Conservation (phyloP, 2,329 filamentous ascomycete species). For the Exophiala phaeomuriformis region DNA sequence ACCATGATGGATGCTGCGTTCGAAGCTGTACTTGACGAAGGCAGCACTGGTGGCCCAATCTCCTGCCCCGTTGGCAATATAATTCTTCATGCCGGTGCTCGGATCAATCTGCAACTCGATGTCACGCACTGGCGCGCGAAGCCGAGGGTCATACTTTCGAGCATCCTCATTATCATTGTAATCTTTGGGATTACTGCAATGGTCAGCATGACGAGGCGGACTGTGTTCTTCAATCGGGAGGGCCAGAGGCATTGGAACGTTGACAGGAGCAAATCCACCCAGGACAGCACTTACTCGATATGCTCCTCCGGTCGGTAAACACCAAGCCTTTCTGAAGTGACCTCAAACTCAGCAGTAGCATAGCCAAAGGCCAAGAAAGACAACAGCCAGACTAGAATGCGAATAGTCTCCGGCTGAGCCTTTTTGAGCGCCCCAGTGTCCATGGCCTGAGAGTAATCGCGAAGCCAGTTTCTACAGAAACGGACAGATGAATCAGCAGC, state of each 20-base stretch:
- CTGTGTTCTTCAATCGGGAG: not conserved
- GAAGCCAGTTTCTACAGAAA: constrained; percentile 59
- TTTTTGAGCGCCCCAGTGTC: constrained; percentile 74
- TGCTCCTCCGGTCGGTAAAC: constrained; percentile 68
- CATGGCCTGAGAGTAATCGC: constrained; percentile 77
- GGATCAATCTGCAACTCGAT: constrained; percentile 66
- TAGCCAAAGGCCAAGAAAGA: constrained; percentile 77
- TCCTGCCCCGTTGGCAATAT: constrained; percentile 85
- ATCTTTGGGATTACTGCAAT: constrained; percentile 61
- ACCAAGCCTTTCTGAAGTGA: constrained; percentile 70
- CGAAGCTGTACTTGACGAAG: constrained; percentile 69
- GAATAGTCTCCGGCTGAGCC: constrained; percentile 69
- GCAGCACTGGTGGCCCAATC: constrained; percentile 84
- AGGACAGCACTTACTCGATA: constrained; percentile 37
- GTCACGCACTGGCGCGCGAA: constrained; percentile 69
- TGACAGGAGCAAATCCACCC: not conserved
- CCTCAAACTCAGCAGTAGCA: constrained; percentile 78
- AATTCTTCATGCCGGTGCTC: constrained; percentile 95
- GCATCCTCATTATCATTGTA: constrained; percentile 86
- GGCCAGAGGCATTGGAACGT: not conserved
- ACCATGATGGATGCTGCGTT: constrained; percentile 68
- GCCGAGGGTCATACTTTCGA: constrained; percentile 67
- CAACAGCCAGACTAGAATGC: constrained; percentile 72
- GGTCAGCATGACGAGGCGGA: constrained; percentile 42
- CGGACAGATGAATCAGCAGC: constrained; percentile 6